Base-by-base conservation (phyloP, 1,284 basidiomycete species). In the Austroboletus rostrupii region DNA sequence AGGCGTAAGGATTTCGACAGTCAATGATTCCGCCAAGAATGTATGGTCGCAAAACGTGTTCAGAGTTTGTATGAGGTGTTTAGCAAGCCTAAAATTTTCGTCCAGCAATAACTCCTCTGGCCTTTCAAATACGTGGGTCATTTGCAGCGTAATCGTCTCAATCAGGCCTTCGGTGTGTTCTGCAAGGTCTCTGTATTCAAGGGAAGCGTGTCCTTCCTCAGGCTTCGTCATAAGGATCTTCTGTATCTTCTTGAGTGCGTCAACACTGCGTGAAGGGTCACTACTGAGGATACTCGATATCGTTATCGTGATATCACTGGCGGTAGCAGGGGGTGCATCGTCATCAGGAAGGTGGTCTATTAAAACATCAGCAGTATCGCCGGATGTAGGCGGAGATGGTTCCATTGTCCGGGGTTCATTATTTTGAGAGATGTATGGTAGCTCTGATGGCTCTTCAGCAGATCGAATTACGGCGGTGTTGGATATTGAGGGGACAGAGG, bases 11-110 rank as follows among this genome's bases (percentile, higher is more conserved):
- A 87, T 88, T 45, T 88, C 84, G 33, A 90, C 82, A 0, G 89
- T 88, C 47, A 94, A 65, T 5, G 89, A 90, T 66, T 92, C 87
- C 7, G 90, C 87, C 35, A 95, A 74, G 53, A 88, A 77, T 20
- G 81, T 69, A 64, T 93, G 89, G 61, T 95, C 92, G 61, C 92
- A 94, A 66, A 94, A 93, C 28, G 90, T 89, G 61, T 93, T 92
- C 29, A 95, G 77, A 0, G 93, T 93, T 68, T 97, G 93, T 59
- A 97, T 96, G 46, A 97, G 79, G 68, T 97, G 95, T 70, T 98
- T 98, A 47, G 94, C 92, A 10, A 97, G 75, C 39, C 95, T 81
- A 71, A 96, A 92, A 61, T 90, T 90, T 55, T 87, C 81, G 17
- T 86, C 83, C 6, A 81, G 75, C 6, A 81, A 68, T 26, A 96